phyloP scores from a whole-genome alignment of 345 rosid species.

The Rhodamnia argentea region DNA sequence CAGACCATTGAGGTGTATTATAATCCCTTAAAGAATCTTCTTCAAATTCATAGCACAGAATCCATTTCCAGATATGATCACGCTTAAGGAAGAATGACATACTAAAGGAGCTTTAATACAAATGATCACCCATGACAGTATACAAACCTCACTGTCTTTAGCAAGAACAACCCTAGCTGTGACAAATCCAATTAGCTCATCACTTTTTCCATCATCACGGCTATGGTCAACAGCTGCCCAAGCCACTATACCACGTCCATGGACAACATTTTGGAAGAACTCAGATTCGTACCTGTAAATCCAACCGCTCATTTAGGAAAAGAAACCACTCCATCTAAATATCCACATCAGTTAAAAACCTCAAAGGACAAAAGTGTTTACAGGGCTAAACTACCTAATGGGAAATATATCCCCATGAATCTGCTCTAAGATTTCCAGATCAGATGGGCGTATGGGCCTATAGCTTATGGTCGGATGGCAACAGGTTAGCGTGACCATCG shows the following conservation, averaged over 20 bases:
- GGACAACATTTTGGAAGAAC: constrained; percentile 84
- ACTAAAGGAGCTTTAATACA: not conserved
- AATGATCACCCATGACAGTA: not conserved
- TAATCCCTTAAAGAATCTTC: not conserved
- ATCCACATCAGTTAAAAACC: not conserved
- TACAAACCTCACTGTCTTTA: constrained; percentile 70
- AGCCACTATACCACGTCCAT: constrained; percentile 64
- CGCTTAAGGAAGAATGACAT: not conserved
- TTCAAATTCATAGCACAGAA: not conserved
- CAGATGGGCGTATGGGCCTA: constrained; percentile 65
- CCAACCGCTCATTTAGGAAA: constrained; percentile 5
- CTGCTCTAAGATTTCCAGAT: constrained; percentile 61
- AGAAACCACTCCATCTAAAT: not conserved
- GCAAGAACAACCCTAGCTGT: constrained; percentile 69
- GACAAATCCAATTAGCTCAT: constrained; percentile 89
- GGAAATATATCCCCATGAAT: constrained; percentile 76
- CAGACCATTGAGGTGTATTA: not conserved
- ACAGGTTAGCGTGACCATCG: constrained; percentile 39
- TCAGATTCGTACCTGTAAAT: constrained; percentile 83
- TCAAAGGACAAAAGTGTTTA: not conserved
- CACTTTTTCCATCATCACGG: constrained; percentile 52
- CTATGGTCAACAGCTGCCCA: constrained; percentile 93
- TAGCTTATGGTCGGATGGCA: constrained; percentile 55
- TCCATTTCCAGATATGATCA: not conserved
- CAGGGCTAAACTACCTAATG: constrained; percentile 38